Evolutionary conservation across 768 basidiomycete species (phyloP), one percentile per base, ranked within the genome.

Genomic region (Daedaleopsis nitida): DNA sequence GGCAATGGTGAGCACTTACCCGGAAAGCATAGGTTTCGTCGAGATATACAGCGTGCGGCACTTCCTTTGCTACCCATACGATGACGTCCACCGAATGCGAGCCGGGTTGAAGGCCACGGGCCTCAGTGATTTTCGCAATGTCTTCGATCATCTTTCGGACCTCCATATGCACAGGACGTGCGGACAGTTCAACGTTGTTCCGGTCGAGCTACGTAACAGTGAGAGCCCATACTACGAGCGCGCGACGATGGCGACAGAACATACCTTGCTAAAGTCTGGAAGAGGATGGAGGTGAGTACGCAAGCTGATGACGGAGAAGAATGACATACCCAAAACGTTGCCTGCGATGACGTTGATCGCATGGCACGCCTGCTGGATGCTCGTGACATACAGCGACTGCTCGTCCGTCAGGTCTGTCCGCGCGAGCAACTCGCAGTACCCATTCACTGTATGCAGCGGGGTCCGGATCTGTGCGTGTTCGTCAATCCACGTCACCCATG

Each of bases 341-440:
- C 71, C 71, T 13, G 71, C 71, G 21, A 72, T 72, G 24, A 72
- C 66, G 52, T 72, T 72, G 60, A 72, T 68, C 1, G 71, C 69
- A 58, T 72, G 69, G 38, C 71, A 72, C 10, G 71, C 71, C 44
- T 72, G 69, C 51, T 70, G 71, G 12, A 72, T 70, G 55, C 71
- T 72, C 7, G 65, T 62, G 19, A 72, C 66, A 39, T 70, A 72
- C 6, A 68, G 48, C 32, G 59, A 44, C 32, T 72, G 71, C 57
- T 72, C 69, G 24, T 70, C 69, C 12, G 69, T 67, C 45, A 70
- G 51, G 2, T 52, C 38, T 19, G 71, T 69, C 51, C 69, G 60
- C 17, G 66, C 66, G 17, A 72, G 57, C 8, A 72, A 51, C 47
- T 72, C 71, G 39, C 69, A 70, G 38, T 72, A 72, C 1, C 71